Evolutionary conservation across 2,329 filamentous ascomycete species (phyloP).

Genomic region (Microsporum audouinii): DNA sequence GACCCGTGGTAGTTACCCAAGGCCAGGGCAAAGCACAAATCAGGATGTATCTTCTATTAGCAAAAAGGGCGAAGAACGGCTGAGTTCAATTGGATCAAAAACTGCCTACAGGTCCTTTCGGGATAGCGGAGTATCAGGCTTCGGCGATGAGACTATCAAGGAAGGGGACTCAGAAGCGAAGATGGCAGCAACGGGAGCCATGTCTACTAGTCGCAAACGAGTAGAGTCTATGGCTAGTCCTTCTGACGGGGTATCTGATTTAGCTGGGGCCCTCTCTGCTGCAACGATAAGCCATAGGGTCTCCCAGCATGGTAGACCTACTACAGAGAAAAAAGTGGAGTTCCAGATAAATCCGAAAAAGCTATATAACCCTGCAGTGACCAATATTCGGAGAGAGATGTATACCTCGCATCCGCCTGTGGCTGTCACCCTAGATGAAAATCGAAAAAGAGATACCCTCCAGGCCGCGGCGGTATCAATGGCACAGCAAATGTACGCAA

Average conservation of each 20-base stretch:
- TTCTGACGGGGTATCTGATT: constrained; percentile 44
- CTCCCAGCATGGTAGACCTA: background rate
- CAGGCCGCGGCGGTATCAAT: constrained; percentile 71
- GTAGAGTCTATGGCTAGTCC: constrained; percentile 47
- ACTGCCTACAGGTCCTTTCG: constrained; percentile 54
- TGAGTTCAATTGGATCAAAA: constrained; percentile 54
- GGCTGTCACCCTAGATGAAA: constrained; percentile 57
- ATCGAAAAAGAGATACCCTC: constrained; percentile 55
- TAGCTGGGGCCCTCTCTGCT: constrained; percentile 58
- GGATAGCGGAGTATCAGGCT: constrained; percentile 1
- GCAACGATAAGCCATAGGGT: constrained; percentile 55
- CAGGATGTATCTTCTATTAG: background rate
- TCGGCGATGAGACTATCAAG: constrained; percentile 34
- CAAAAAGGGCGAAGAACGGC: background rate
- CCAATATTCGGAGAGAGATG: constrained; percentile 60
- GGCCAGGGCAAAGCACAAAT: background rate
- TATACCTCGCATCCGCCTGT: constrained; percentile 64
- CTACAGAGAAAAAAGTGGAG: constrained; percentile 23
- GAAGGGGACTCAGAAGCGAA: constrained; percentile 53
- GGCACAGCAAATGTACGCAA: constrained; percentile 67
- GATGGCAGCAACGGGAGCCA: constrained; percentile 60
- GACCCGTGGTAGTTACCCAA: background rate
- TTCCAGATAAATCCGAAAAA: constrained; percentile 44
- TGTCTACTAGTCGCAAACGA: constrained; percentile 47
- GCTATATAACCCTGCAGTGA: constrained; percentile 50